Base-by-base conservation (phyloP, 257 asterid species). In the Jaltomata sinuosa region DNA sequence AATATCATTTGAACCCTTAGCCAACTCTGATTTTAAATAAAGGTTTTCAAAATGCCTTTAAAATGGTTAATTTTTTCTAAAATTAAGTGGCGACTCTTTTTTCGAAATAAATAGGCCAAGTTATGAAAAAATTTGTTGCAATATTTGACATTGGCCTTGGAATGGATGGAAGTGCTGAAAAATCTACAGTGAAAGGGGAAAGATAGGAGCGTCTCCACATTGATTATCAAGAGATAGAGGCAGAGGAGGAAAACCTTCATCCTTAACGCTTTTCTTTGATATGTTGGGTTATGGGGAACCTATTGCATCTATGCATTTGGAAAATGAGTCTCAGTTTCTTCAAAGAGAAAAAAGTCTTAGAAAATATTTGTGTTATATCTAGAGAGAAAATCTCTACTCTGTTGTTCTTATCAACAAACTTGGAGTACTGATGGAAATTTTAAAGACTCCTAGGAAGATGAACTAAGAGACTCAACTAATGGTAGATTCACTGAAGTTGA, bases 281-380 rank as follows among this genome's bases (percentile, higher is more conserved):
- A 90, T 94, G 96, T 94, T 89, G 49, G 96, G 97, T 11, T 92
- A 89, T 85, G 98, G 96, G 59, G 97, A 96, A 82, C 87, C 93
- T 57, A 86, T 92, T 47, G 96, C 96, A 47, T 87, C 95, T 11
- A 92, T 94, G 93, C 89, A 89, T 74, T 87, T 93, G 79, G 97
- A 94, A 87, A 91, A 82, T 86, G 84, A 45, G 91, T 92, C 80
- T 62, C 86, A 3, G 89, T 93, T 52, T 91, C 97, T 57, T 93
- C 93, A 4, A 92, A 90, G 88, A 91, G 90, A 21, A 89, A 88
- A 82, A 82, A 52, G 32, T 84, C 92, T 47, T 85, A 85, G 84
- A 90, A 90, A 80, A 94, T 90, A 5, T 92, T 76, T 80, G 85
- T 84, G 2, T 84, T 93, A 22, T 85, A 87, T 77, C 87, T 93